A percentile compares a stretch with the other conserved stretches of the same genome.
Evolutionary conservation across 1,284 basidiomycete genomes (phyloP).

Genomic region (Rhodotorula sp.): DNA sequence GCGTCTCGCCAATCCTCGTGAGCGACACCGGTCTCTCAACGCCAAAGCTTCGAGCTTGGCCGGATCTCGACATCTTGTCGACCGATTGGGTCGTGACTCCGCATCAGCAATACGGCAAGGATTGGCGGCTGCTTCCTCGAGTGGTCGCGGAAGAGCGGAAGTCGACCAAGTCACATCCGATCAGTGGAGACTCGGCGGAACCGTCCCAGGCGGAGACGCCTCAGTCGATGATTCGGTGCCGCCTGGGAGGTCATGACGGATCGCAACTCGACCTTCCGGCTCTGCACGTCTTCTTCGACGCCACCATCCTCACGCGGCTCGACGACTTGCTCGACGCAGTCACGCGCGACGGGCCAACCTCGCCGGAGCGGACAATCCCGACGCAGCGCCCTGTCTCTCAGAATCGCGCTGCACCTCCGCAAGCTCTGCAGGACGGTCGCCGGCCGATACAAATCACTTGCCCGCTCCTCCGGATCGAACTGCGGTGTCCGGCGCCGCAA

Average conservation of each 20-base stretch:
- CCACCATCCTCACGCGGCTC: slow-evolving; percentile 51
- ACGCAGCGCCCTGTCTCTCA: no score
- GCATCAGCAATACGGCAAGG: slow-evolving; percentile 38
- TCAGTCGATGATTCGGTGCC: not conserved
- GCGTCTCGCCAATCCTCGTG: slow-evolving; percentile 10
- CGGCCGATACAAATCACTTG: not conserved
- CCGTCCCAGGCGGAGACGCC: not conserved
- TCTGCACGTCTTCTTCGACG: slow-evolving; percentile 71
- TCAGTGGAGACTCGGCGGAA: no score
- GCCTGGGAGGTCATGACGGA: not conserved
- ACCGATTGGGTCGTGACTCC: not conserved
- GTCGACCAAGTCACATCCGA: no score
- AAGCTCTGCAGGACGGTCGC: not conserved
- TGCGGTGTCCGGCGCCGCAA: slow-evolving; percentile 50
- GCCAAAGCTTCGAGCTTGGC: not conserved
- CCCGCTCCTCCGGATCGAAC: slow-evolving; percentile 47
- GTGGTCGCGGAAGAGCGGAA: not conserved
- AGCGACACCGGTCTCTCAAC: not conserved
- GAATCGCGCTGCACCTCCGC: no score
- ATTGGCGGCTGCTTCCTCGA: not conserved
- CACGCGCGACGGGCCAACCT: not conserved
- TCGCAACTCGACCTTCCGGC: slow-evolving; percentile 55
- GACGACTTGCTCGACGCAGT: slow-evolving; percentile 51
- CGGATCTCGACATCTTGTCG: not conserved
- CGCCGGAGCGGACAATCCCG: not conserved